Evolutionary conservation across 2,329 filamentous ascomycete genomes (phyloP).

Genomic region (Chlorencoelia australis): DNA sequence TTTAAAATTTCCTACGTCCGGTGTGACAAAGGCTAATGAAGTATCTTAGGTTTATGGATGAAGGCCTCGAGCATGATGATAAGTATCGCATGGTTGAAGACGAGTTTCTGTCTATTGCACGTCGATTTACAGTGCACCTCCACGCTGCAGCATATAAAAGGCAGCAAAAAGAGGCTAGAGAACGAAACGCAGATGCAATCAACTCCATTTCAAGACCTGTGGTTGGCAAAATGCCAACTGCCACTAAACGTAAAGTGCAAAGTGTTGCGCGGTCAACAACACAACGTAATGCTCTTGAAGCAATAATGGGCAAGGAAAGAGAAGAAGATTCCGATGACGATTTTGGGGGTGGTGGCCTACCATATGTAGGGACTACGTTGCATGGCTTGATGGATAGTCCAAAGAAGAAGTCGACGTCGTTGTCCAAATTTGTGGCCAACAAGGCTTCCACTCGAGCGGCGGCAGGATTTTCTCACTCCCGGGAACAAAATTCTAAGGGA

Average conservation of each 20-base stretch:
- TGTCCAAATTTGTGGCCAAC: slow-evolving; percentile 19
- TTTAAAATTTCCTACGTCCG: not conserved
- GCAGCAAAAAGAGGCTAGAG: slow-evolving; percentile 47
- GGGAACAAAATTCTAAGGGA: slow-evolving; percentile 3
- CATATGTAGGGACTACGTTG: slow-evolving; percentile 31
- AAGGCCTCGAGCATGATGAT: slow-evolving; percentile 58
- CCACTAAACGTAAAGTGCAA: slow-evolving; percentile 24
- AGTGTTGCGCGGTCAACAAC: slow-evolving; percentile 28
- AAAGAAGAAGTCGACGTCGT: slow-evolving; percentile 23
- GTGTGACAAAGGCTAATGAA: slow-evolving; percentile 7
- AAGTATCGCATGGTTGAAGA: slow-evolving; percentile 77
- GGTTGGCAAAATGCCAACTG: slow-evolving; percentile 22
- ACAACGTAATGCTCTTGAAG: slow-evolving; percentile 28
- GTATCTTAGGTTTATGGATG: slow-evolving; percentile 40
- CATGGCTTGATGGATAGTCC: slow-evolving; percentile 36
- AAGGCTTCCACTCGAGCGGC: slow-evolving; percentile 22
- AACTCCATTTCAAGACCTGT: slow-evolving; percentile 31
- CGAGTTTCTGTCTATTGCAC: slow-evolving; percentile 59
- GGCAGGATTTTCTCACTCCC: slow-evolving; percentile 23
- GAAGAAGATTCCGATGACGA: slow-evolving; percentile 22
- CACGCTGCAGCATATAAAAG: slow-evolving; percentile 69
- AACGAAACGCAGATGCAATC: slow-evolving; percentile 41
- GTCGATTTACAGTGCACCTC: slow-evolving; percentile 62
- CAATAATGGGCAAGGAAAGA: slow-evolving; percentile 14
- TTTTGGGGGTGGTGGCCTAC: slow-evolving; percentile 21